Percentiles rank a stretch among this genome's conserved stretches.
phyloP scores from a whole-genome alignment of 2,329 filamentous ascomycete genomes.

The Ceratocystiopsis minuta region DNA sequence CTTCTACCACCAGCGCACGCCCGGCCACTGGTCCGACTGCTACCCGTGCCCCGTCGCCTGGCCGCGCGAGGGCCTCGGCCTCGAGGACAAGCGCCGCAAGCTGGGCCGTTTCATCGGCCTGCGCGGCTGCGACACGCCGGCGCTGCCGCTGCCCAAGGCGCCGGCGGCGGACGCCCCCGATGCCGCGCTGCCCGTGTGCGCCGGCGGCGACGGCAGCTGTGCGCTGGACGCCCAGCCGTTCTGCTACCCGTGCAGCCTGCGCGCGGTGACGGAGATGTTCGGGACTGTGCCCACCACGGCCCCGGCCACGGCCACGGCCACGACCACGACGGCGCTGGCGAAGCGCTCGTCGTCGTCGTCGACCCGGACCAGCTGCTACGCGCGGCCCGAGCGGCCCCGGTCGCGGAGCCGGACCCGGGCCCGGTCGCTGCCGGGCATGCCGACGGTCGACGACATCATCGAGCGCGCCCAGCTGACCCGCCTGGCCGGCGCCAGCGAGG shows the following conservation, averaged over 20 bases:
- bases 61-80: slow-evolving; percentile 26
- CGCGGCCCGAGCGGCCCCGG: too few relatives aligned
- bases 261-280: neutral
- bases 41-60: slow-evolving; percentile 56
- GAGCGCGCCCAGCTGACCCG: slow-evolving; percentile 24
- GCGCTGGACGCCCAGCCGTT: neutral
- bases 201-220: too few relatives aligned
- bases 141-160: neutral
- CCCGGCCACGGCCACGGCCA: neutral
- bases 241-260: neutral
- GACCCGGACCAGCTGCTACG: too few relatives aligned
- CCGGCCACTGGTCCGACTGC: slow-evolving; percentile 30
- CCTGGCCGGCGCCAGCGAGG: slow-evolving; percentile 20
- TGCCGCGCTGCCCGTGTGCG: neutral
- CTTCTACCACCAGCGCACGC: slow-evolving; percentile 56
- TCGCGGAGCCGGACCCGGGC: too few relatives aligned
- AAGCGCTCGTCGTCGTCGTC: too few relatives aligned
- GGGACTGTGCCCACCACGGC: neutral
- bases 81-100: slow-evolving; percentile 53
- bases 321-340: neutral
- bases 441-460: slow-evolving; percentile 29
- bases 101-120: slow-evolving; percentile 60
- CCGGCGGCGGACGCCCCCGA: neutral
- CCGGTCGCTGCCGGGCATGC: too few relatives aligned
- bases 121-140: slow-evolving; percentile 31